Conservation (phyloP, 78 protist species). For the Isochrysis galbana region DNA sequence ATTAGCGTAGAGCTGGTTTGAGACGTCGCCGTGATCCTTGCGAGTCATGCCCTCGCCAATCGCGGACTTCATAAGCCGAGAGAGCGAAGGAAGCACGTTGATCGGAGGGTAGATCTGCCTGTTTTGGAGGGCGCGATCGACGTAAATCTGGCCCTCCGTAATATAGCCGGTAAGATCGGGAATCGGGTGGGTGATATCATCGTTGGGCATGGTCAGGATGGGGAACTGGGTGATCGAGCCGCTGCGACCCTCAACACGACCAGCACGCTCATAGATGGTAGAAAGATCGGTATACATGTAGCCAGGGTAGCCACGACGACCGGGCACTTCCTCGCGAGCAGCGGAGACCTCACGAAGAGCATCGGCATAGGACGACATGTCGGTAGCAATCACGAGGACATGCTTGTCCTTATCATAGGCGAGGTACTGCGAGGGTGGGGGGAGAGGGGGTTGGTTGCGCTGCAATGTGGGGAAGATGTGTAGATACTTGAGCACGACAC, state of each 20-base stretch:
- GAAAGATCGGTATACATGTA: conserved; percentile 99
- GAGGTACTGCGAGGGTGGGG: too few relatives aligned
- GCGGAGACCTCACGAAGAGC: conserved; percentile 99
- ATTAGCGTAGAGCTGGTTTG: conserved; percentile 98
- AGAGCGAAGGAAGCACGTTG: conserved; percentile 98
- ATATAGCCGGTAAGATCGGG: conserved; percentile 99
- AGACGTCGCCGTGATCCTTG: conserved; percentile 95
- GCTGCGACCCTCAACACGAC: conserved; percentile 95
- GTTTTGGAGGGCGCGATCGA: conserved; percentile 97
- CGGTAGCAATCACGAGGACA: conserved; percentile 98
- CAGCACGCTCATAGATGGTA: conserved; percentile 99
- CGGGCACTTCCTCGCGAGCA: conserved; percentile 92
- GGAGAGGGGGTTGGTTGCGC: too few relatives aligned
- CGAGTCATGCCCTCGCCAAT: conserved; percentile 94
- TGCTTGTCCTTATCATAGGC: conserved; percentile 99
- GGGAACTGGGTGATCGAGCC: conserved; percentile 99
- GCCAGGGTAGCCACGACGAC: conserved; percentile 99
- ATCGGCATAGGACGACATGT: conserved; percentile 99
- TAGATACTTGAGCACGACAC: too few relatives aligned
- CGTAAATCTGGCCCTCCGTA: conserved; percentile 99
- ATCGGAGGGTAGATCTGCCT: conserved; percentile 96
- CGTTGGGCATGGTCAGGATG: conserved; percentile 79
- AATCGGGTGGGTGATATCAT: conserved; percentile 99
- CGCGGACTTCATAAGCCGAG: conserved; percentile 98
- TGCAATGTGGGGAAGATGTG: too few relatives aligned